Conservation (phyloP, 148 eudicot species). For the Pharnaceum exiguum region DNA sequence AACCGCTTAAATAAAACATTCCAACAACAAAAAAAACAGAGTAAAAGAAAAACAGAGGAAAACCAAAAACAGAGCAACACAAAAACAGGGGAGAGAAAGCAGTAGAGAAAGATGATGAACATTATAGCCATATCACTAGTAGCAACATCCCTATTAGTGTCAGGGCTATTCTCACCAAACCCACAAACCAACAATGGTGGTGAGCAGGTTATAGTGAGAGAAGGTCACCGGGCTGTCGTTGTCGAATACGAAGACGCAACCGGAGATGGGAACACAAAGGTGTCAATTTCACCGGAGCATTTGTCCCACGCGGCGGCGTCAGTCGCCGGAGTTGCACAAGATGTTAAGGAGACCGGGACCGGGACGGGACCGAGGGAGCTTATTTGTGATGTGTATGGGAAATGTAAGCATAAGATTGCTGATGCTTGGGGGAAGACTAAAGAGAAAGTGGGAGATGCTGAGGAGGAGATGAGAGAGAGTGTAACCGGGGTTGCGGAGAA, state of each 20-base stretch:
- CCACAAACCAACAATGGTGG: conserved; percentile 17
- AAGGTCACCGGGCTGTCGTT: conserved; percentile 54
- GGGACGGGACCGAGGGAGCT: conserved; percentile 27
- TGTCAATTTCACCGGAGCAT: conserved; percentile 41
- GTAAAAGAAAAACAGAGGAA: background rate
- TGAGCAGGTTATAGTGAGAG: conserved; percentile 41
- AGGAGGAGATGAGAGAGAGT: conserved; percentile 18
- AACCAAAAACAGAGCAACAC: background rate
- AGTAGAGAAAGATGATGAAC: conserved; percentile 52
- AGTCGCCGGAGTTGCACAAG: conserved; percentile 23
- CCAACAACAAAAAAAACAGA: background rate
- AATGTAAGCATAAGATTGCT: conserved; percentile 30
- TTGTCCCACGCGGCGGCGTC: conserved; percentile 17
- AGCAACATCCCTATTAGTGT: conserved; percentile 37
- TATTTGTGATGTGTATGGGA: conserved; percentile 29
- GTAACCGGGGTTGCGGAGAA: conserved; percentile 11
- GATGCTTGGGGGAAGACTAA: conserved; percentile 19
- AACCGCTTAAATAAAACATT: conserved; percentile 10
- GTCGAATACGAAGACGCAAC: conserved; percentile 54
- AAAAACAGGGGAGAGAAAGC: conserved; percentile 1
- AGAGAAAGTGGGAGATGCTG: conserved; percentile 24
- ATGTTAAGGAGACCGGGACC: conserved; percentile 11
- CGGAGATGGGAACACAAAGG: conserved; percentile 53
- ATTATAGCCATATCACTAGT: conserved; percentile 43
- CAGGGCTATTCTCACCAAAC: conserved; percentile 51